A percentile compares a stretch with the other conserved stretches of the same genome.
These are phyloP conservation scores for Brassica napus DNA, from an alignment of 345 rosid species.

Conservation along the genomic window DNA sequence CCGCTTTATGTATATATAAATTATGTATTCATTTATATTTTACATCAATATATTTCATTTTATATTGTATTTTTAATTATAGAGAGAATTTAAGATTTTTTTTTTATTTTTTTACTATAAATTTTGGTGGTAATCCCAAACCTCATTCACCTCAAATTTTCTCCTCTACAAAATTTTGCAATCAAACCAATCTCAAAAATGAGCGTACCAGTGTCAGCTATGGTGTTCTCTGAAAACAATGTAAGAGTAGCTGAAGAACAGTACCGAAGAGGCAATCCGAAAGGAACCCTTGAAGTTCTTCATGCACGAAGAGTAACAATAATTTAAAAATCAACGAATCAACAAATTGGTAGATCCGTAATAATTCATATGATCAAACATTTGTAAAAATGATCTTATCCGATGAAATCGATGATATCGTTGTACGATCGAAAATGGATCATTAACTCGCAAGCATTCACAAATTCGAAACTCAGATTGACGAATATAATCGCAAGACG, in stretches of 20 bases:
- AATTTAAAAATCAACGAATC: neutral
- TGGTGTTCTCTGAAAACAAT: neutral
- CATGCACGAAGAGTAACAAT: neutral
- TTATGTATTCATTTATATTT: neutral
- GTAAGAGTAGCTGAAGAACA: neutral
- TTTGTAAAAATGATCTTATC: neutral
- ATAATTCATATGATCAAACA: neutral
- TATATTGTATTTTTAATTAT: neutral
- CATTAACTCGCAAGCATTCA: neutral
- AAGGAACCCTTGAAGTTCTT: neutral
- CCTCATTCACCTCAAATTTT: neutral
- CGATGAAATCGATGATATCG: neutral
- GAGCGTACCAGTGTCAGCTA: neutral
- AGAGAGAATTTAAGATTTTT: neutral
- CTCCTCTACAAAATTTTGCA: neutral
- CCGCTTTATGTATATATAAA: neutral
- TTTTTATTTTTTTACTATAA: neutral
- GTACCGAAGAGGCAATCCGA: neutral
- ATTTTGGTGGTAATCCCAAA: neutral
- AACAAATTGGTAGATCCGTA: slow-evolving; percentile 27
- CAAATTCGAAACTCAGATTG: neutral
- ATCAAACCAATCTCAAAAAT: neutral
- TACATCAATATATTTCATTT: neutral
- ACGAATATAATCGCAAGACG: neutral
- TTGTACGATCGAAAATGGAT: slow-evolving; percentile 24